Conservation (phyloP, 805 yeast species). For the Saturnispora sanitii region DNA sequence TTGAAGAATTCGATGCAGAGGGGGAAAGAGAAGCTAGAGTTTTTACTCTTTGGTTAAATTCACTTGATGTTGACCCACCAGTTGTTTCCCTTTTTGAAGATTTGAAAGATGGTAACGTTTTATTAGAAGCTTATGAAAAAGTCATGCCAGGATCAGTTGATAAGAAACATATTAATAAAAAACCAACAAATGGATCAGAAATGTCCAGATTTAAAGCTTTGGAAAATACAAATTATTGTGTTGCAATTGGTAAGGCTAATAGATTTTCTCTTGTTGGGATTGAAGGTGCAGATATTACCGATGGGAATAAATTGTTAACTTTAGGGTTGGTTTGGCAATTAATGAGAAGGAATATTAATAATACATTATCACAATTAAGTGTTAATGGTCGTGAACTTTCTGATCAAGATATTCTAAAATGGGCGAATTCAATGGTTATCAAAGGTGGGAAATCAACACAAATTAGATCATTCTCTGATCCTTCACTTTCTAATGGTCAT, state of each 20-base stretch:
- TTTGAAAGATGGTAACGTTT: slow-evolving; percentile 80
- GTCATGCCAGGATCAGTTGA: slow-evolving; percentile 91
- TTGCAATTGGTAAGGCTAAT: slow-evolving; percentile 87
- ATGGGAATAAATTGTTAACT: slow-evolving; percentile 81
- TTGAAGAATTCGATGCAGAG: slow-evolving; percentile 97
- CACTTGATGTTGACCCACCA: slow-evolving; percentile 92
- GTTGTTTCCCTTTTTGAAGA: slow-evolving; percentile 89
- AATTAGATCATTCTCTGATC: slow-evolving; percentile 80
- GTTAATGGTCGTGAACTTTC: slow-evolving; percentile 65
- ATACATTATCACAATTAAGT: slow-evolving; percentile 66
- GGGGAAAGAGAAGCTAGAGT: slow-evolving; percentile 99
- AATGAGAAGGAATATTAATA: slow-evolving; percentile 90
- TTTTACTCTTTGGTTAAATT: slow-evolving; percentile 94
- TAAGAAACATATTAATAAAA: slow-evolving; percentile 69
- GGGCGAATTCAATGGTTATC: slow-evolving; percentile 83
- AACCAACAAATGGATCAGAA: slow-evolving; percentile 66
- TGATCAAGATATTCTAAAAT: slow-evolving; percentile 78
- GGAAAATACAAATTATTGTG: slow-evolving; percentile 98
- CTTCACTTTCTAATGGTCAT: slow-evolving; percentile 63
- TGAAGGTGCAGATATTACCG: slow-evolving; percentile 95
- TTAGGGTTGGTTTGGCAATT: slow-evolving; percentile 96
- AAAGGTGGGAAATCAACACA: slow-evolving; percentile 74
- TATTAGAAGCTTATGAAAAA: slow-evolving; percentile 89
- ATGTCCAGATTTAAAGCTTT: slow-evolving; percentile 86
- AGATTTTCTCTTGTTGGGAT: slow-evolving; percentile 93